Percentiles rank a stretch among this genome's conserved stretches.
phyloP scores from a whole-genome alignment of 1,284 basidiomycete genomes.

The Trametes pubescens region DNA sequence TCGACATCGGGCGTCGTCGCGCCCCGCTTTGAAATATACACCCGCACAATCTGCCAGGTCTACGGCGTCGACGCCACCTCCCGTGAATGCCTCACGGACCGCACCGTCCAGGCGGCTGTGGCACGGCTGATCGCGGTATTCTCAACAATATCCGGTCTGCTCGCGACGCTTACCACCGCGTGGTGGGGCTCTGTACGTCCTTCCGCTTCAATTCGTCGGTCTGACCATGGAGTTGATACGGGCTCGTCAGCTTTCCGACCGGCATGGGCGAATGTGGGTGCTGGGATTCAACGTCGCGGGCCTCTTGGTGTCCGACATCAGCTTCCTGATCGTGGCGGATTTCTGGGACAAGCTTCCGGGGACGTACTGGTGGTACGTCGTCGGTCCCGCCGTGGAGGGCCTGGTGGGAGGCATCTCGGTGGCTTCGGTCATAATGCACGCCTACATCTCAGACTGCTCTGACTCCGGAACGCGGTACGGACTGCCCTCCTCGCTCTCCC shows the following conservation, averaged over 20 bases:
- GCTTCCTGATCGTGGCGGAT: slow-evolving; percentile 69
- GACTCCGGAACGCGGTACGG: slow-evolving; percentile 53
- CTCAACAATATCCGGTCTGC: slow-evolving; percentile 68
- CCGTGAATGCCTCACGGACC: slow-evolving; percentile 23
- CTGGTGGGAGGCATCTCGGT: slow-evolving; percentile 69
- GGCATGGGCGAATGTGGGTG: slow-evolving; percentile 73
- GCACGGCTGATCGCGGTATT: slow-evolving; percentile 53
- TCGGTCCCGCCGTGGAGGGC: slow-evolving; percentile 78
- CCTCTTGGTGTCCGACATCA: slow-evolving; percentile 67
- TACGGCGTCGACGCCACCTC: slow-evolving; percentile 21
- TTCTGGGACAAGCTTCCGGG: slow-evolving; percentile 70
- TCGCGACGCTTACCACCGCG: slow-evolving; percentile 77
- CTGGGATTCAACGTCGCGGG: slow-evolving; percentile 70
- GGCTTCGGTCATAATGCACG: slow-evolving; percentile 58
- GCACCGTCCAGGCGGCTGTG: slow-evolving; percentile 20
- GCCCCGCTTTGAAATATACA: slow-evolving; percentile 59
- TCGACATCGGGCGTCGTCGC: slow-evolving; percentile 32
- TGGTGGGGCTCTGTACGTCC: slow-evolving; percentile 80
- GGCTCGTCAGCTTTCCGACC: slow-evolving; percentile 70
- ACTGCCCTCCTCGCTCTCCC: not conserved
- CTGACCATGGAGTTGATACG: not conserved
- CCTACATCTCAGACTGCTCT: slow-evolving; percentile 68
- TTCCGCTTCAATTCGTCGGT: not conserved
- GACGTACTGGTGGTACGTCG: slow-evolving; percentile 80
- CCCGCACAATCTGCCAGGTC: slow-evolving; percentile 34